phyloP scores from a whole-genome alignment of 768 basidiomycete species.

The Mycena rebaudengoi region DNA sequence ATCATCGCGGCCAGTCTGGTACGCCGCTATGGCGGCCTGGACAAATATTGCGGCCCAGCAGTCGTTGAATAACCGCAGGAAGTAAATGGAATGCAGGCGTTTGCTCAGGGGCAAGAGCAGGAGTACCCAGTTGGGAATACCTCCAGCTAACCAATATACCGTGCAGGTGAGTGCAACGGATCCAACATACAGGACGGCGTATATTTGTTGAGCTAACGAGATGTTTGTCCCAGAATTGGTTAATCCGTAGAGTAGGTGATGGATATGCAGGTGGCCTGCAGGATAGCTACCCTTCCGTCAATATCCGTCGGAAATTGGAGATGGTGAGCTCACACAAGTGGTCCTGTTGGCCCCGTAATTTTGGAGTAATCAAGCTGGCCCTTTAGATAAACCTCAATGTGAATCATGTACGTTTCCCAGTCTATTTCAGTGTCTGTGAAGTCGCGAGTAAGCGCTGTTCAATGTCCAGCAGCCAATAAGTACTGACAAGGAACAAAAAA shows the following conservation, averaged over 20 bases:
- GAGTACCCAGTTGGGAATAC: slow-evolving; percentile 75
- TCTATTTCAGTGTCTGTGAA: slow-evolving; percentile 95
- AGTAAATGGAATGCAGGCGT: slow-evolving; percentile 92
- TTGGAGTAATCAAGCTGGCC: slow-evolving; percentile 86
- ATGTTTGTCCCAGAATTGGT: slow-evolving; percentile 71
- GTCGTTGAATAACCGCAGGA: slow-evolving; percentile 94
- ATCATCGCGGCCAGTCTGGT: slow-evolving; percentile 66
- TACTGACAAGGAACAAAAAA: slow-evolving; percentile 83
- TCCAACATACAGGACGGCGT: slow-evolving; percentile 74
- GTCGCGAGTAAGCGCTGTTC: not conserved
- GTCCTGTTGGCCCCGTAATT: slow-evolving; percentile 91
- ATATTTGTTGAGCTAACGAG: slow-evolving; percentile 77
- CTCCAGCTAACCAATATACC: slow-evolving; percentile 71
- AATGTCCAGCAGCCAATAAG: too few relatives aligned
- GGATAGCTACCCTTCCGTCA: slow-evolving; percentile 76
- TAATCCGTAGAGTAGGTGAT: slow-evolving; percentile 71
- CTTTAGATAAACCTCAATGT: slow-evolving; percentile 77
- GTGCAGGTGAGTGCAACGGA: slow-evolving; percentile 71
- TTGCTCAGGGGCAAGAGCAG: slow-evolving; percentile 87
- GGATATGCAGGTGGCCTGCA: slow-evolving; percentile 90
- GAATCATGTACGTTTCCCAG: slow-evolving; percentile 95
- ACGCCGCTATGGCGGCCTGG: slow-evolving; percentile 73
- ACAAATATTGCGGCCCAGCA: slow-evolving; percentile 81
- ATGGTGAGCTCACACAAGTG: slow-evolving; percentile 75
- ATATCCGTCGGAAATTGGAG: slow-evolving; percentile 4